Evolutionary conservation across 2,329 filamentous ascomycete species (phyloP), one percentile per base, ranked within the genome.

Genomic region (Fusarium anguioides): DNA sequence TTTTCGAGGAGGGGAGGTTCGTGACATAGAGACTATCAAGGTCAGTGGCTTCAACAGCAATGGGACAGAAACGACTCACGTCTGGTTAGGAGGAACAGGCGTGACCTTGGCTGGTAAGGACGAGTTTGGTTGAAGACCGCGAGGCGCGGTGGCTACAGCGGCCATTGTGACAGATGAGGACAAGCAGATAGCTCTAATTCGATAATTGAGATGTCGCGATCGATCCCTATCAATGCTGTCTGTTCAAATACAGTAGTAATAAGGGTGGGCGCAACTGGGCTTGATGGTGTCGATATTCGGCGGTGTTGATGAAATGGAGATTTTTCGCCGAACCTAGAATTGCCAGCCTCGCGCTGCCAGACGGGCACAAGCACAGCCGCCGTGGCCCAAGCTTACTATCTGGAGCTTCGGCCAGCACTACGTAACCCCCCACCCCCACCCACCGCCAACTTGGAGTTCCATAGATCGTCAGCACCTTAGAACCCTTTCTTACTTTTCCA

Each of bases 1-100:
- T 88, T 81, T 97, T 97, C 64, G 94, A 88, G 21, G 93, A 93
- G 1, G 86, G 86, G 4, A 99, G 86, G 74, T 97, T 97, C 50
- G 89, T 91, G 72, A 97, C 86, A 77, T 98, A 99, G 66, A 99
- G 87, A 11, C 93, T 96, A 45, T 4, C 10, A n/a, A 14, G 26
- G 18, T 63, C 45, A 71, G 68, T 44, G 49, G 18, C 8, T 45
- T 35, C 20, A 27, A 8, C 18, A 24, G 7, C 12, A 27, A 54
- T 26, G 21, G 8, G 39, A 60, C 29, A 68, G 71, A 29, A 64
- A 33, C 31, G 26, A 82, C 89, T 81, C 78, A 92, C 88, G 91
- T 93, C 80, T 94, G 91, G 74, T 92, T 94, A 41, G 91, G 91
- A 62, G 89, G 81, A 48, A 86, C 82, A 18, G 84, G 79, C 46